phyloP scores from a whole-genome alignment of 2,329 filamentous ascomycete genomes.

The Magnaporthales sp. region DNA sequence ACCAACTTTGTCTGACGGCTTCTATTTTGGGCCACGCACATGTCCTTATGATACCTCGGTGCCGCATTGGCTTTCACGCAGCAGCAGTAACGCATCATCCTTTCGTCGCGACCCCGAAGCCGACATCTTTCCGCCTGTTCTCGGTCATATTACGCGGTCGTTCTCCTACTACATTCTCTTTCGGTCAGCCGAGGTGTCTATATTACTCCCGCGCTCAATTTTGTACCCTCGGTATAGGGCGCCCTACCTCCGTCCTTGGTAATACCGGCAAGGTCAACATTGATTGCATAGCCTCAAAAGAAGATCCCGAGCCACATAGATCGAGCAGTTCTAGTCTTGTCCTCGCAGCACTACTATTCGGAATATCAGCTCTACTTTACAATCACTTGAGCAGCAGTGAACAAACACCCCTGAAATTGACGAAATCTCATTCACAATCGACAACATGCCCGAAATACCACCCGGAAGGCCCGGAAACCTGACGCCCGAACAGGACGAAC shows the following conservation, averaged over 20 bases:
- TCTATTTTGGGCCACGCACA: constrained; percentile 1
- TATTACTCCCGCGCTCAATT: background rate
- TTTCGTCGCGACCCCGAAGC: background rate
- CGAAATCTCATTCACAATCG: background rate
- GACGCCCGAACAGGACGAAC: constrained; percentile 81
- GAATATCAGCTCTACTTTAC: background rate
- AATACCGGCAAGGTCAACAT: background rate
- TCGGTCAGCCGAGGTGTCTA: background rate
- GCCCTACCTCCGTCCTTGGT: background rate
- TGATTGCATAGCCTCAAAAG: background rate
- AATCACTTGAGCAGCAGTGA: background rate
- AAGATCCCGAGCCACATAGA: background rate
- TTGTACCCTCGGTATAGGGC: background rate
- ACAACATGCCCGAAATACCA: constrained; percentile 25
- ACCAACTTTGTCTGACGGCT: background rate
- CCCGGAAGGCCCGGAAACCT: constrained; percentile 78
- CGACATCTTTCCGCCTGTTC: background rate
- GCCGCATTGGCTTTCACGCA: background rate
- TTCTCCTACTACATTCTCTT: background rate
- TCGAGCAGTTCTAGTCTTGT: background rate
- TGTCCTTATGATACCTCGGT: constrained; percentile 5
- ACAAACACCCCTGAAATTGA: background rate
- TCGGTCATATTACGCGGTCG: background rate
- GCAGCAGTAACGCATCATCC: constrained; percentile 1
- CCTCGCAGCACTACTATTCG: background rate